Evolutionary conservation across 2,329 filamentous ascomycete species (phyloP), one percentile per base, ranked within the genome.

Genomic region (Fusarium kyushuense): DNA sequence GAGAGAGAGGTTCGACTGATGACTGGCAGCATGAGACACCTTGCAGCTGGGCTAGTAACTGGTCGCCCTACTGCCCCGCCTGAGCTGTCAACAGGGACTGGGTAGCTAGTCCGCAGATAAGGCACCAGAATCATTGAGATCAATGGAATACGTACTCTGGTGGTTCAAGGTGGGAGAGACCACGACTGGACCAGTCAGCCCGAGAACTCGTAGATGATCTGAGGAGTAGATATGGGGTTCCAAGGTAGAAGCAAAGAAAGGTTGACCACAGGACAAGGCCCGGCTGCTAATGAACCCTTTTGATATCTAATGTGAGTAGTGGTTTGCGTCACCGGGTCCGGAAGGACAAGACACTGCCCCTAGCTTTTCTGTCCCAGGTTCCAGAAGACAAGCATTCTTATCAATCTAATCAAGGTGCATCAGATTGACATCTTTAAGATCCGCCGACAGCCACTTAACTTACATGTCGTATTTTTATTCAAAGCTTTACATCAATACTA

Each of bases 361-460:
- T 45, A 49, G 63, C 59, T 59, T 58, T 61, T 65, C 27, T 38
- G 49, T 41, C 27, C 52, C 42, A 21, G 54, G 47, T 59, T 56
- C 58, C 42, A 57, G 64, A 58, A 52, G 46, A 21, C 21, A 65
- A 75, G 74, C 19, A 64, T 74, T 73, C 72, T 74, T 74, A 74
- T 74, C 72, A 72, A 74, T 74, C 72, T 66, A 54, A 74, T 74
- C 71, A 71, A 67, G 49, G 21, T 74, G 72, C 72, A 74, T 72
- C 38, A 59, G 53, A 59, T 52, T 43, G 56, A 71, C 69, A 69
- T 73, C 65, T 59, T 63, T 58, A 35, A 63, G 27, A 16, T 29
- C 12, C 25, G 10, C 33, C 47, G 11, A 36, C 35, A 45, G 35
- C 41, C 32, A 21, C 35, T 40, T 23, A n/a, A 21, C 35, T 40